These are phyloP conservation scores for Glomus cerebriforme DNA, from an alignment of 192 early-diverging fungal genomes.

Conservation along the genomic window DNA sequence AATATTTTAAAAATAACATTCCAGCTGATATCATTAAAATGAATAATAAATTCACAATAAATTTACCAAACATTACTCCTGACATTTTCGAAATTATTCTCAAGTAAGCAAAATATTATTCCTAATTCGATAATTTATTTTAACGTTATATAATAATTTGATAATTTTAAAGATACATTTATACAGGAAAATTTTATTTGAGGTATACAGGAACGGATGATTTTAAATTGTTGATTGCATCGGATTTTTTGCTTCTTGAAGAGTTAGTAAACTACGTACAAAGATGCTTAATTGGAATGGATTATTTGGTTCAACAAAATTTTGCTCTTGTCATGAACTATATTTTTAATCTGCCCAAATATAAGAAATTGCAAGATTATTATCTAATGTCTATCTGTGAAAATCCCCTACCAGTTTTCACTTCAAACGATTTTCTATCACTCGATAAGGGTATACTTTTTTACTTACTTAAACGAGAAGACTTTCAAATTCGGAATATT, in stretches of 20 bases:
- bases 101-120: background rate
- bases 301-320: background rate
- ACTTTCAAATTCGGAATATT: background rate
- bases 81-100: background rate
- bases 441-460: conserved; percentile 12
- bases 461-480: background rate
- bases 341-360: background rate
- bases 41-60: background rate
- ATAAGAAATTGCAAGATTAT: conserved; percentile 3
- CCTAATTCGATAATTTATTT: background rate
- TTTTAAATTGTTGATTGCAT: background rate
- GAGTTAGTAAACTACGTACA: background rate
- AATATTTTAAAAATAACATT: background rate
- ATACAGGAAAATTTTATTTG: conserved; percentile 1
- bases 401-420: conserved; percentile 8
- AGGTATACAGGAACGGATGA: background rate
- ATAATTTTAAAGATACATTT: background rate
- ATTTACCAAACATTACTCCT: conserved; percentile 19
- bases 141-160: background rate
- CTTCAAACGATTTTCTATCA: background rate
- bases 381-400: background rate
- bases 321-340: background rate
- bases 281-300: background rate
- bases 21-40: background rate
- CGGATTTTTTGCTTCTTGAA: conserved; percentile 16